These are phyloP conservation scores for Clonostachys rhizophaga DNA, from an alignment of 2,329 filamentous ascomycete genomes.

Conservation along the genomic window DNA sequence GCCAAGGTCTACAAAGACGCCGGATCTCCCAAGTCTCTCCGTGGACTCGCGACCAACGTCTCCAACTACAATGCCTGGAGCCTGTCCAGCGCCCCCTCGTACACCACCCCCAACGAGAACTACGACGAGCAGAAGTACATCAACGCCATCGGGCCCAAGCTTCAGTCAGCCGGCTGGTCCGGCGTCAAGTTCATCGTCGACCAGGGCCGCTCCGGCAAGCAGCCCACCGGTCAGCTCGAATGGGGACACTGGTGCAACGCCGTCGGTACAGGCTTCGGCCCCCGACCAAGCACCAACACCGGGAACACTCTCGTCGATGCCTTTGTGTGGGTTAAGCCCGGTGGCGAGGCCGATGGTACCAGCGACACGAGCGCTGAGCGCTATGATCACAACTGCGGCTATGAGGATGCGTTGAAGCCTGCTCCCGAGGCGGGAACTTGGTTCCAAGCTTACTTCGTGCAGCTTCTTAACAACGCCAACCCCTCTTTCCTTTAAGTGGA, in stretches of 20 bases:
- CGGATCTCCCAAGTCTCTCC: constrained; percentile 41
- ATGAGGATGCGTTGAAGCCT: constrained; percentile 47
- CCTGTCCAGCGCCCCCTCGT: constrained; percentile 32
- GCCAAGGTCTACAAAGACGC: constrained; percentile 43
- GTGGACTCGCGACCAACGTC: constrained; percentile 54
- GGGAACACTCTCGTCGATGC: constrained; percentile 55
- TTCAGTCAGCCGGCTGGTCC: constrained; percentile 38
- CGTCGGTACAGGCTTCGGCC: constrained; percentile 57
- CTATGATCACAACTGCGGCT: constrained; percentile 38
- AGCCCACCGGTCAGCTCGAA: constrained; percentile 53
- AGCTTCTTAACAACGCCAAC: constrained; percentile 50
- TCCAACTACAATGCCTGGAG: constrained; percentile 51
- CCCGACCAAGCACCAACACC: constrained; percentile 57
- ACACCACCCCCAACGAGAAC: constrained; percentile 39
- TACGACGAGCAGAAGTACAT: constrained; percentile 55
- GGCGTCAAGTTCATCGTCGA: constrained; percentile 43
- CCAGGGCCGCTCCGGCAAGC: constrained; percentile 47
- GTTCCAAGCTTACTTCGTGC: constrained; percentile 59
- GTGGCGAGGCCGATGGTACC: constrained; percentile 50
- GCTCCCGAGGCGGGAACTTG: constrained; percentile 56
- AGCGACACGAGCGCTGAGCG: constrained; percentile 38
- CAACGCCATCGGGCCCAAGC: constrained; percentile 59
- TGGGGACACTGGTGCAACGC: constrained; percentile 70
- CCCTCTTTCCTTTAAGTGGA: constrained; percentile 32
- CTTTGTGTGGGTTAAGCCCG: constrained; percentile 69